Percentiles rank a stretch among this genome's conserved stretches.
phyloP scores from a whole-genome alignment of 2,329 filamentous ascomycete genomes.

The Aurifilum marmelostoma region DNA sequence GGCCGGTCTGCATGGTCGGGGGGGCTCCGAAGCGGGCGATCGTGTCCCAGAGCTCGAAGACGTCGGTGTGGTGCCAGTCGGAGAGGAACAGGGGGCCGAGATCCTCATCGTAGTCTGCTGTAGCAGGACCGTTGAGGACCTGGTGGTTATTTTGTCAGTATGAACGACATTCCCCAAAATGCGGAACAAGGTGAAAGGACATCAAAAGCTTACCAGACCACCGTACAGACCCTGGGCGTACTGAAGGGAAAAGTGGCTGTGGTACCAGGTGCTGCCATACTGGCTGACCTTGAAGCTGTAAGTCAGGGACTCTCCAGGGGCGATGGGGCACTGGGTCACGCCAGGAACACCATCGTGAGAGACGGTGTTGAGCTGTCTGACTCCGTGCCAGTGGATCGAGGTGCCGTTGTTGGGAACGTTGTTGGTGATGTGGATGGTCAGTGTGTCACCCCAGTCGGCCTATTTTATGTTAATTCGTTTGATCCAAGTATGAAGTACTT shows the following conservation, averaged over 20 bases:
- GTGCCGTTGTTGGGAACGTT: conserved; percentile 50
- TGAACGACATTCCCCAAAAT: too few species aligned
- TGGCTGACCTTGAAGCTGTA: conserved; percentile 41
- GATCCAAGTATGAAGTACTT: not conserved
- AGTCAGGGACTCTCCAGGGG: conserved; percentile 39
- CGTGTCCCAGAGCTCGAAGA: conserved; percentile 31
- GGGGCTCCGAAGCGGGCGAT: conserved; percentile 29
- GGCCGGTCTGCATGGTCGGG: conserved; percentile 32
- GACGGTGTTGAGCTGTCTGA: conserved; percentile 48
- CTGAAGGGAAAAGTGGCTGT: conserved; percentile 41
- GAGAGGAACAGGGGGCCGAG: conserved; percentile 51
- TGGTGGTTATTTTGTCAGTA: conserved; percentile 32
- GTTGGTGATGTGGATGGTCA: conserved; percentile 65
- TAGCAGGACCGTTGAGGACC: conserved; percentile 49
- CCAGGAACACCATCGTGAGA: conserved; percentile 48
- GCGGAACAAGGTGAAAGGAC: too few species aligned
- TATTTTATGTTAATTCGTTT: conserved; percentile 23
- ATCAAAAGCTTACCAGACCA: conserved; percentile 14
- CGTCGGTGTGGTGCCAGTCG: conserved; percentile 49
- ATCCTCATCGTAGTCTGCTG: conserved; percentile 53
- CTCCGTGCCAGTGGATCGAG: conserved; percentile 53
- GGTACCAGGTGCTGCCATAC: conserved; percentile 45
- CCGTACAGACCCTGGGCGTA: conserved; percentile 50
- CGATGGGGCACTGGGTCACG: conserved; percentile 47
- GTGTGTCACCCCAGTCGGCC: conserved; percentile 48